Evolutionary conservation across 805 yeast species (phyloP).

Genomic region (Sugiyamaella smithiae): DNA sequence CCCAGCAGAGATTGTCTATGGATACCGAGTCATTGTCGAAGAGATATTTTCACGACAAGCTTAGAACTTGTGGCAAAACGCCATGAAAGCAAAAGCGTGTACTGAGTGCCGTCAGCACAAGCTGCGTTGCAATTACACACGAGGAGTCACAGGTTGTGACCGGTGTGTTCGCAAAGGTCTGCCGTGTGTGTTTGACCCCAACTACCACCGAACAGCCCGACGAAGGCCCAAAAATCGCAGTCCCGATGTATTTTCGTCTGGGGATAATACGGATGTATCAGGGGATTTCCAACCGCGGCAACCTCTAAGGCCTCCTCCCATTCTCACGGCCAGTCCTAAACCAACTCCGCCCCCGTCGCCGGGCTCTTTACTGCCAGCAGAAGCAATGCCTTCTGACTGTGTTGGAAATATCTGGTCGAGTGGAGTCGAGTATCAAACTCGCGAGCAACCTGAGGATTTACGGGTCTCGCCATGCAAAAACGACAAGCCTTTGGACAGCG

Average conservation of each 20-base stretch:
- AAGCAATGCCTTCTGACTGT: neutral
- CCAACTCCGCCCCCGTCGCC: neutral
- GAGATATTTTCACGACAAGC: too few species aligned
- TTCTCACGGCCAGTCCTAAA: neutral
- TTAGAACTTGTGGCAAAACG: too few species aligned
- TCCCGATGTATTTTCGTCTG: neutral
- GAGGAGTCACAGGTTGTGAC: constrained; percentile 6
- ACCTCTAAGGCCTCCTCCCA: neutral
- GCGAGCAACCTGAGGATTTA: constrained; percentile 4
- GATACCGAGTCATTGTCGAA: too few species aligned
- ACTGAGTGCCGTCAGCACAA: constrained; percentile 14
- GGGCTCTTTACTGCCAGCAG: neutral
- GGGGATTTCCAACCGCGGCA: neutral
- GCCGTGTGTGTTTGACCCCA: constrained; percentile 11
- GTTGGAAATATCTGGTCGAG: neutral
- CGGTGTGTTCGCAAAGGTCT: constrained; percentile 6
- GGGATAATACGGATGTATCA: neutral
- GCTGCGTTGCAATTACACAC: constrained; percentile 8
- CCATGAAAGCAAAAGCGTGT: constrained; percentile 15
- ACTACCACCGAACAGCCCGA: neutral
- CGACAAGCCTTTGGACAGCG: neutral
- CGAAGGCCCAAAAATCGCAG: neutral
- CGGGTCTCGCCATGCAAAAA: constrained; percentile 7
- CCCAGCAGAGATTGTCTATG: too few species aligned
- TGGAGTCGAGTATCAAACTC: neutral